These are phyloP conservation scores for Eucalyptus leucophloia DNA, from an alignment of 345 rosid genomes.

Conservation along the genomic window DNA sequence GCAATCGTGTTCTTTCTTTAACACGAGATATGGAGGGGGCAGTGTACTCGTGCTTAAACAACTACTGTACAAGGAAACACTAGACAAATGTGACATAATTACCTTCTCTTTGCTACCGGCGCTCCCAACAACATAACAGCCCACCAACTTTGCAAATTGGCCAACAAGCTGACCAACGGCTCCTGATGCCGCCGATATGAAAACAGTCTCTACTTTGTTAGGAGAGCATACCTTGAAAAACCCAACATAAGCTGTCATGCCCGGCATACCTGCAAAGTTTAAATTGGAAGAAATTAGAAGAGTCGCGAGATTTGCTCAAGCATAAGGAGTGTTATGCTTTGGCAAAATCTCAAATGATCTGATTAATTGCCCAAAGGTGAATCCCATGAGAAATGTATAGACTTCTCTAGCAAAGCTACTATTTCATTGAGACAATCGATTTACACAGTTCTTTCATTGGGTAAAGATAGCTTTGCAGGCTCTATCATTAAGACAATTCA, in stretches of 20 bases:
- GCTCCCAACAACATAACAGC: slow-evolving; percentile 1
- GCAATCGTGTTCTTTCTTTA: background rate
- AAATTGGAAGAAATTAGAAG: background rate
- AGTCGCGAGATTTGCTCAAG: background rate
- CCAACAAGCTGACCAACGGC: background rate
- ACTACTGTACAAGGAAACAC: background rate
- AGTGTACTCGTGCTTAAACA: background rate
- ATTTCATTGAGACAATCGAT: background rate
- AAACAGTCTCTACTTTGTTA: background rate
- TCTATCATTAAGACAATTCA: background rate
- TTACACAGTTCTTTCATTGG: background rate
- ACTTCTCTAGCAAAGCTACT: background rate
- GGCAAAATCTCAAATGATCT: background rate
- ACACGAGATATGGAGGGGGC: background rate
- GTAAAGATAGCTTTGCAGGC: background rate
- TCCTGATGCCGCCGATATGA: background rate
- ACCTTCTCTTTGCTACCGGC: slow-evolving; percentile 1
- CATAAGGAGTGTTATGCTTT: background rate
- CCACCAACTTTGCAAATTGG: background rate
- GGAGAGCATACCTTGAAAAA: background rate
- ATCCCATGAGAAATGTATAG: background rate
- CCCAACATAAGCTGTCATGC: background rate
- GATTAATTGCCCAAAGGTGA: background rate
- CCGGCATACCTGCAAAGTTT: background rate
- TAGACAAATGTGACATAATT: background rate